Conservation (phyloP, 768 basidiomycete species). For the Amanita molliuscula region DNA sequence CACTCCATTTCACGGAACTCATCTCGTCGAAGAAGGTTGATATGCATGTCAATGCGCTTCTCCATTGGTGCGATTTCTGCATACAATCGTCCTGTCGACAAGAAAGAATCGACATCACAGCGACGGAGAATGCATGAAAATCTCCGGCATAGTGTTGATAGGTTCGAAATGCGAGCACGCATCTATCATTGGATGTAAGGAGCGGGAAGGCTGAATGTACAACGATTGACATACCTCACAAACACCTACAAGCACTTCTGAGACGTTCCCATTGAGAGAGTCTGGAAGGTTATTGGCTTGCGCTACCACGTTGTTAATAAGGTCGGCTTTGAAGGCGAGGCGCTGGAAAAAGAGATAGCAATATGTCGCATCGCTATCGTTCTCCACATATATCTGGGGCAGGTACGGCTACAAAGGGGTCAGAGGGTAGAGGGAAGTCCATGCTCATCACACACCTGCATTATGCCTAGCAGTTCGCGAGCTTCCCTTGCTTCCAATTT, state of each 20-base stretch:
- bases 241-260: slow-evolving; percentile 84
- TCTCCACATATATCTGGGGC: slow-evolving; percentile 82
- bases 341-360: slow-evolving; percentile 93
- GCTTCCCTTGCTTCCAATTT: slow-evolving; percentile 79
- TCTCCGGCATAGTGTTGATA: slow-evolving; percentile 80
- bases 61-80: slow-evolving; percentile 84
- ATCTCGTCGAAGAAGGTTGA: slow-evolving; percentile 73
- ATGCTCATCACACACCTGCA: slow-evolving; percentile 45
- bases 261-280: slow-evolving; percentile 69
- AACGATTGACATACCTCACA: slow-evolving; percentile 61
- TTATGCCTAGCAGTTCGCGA: slow-evolving; percentile 67
- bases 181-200: slow-evolving; percentile 37
- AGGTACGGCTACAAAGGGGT: slow-evolving; percentile 64
- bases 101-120: slow-evolving; percentile 78
- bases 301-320: slow-evolving; percentile 75
- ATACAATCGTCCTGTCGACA: slow-evolving; percentile 74
- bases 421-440: background rate
- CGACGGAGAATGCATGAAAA: slow-evolving; percentile 77
- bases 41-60: slow-evolving; percentile 85
- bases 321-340: slow-evolving; percentile 75
- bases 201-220: background rate
- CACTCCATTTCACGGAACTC: slow-evolving; percentile 94
- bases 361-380: slow-evolving; percentile 80
- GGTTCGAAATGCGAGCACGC: slow-evolving; percentile 69
- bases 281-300: slow-evolving; percentile 80